Percentiles rank a stretch among this genome's conserved stretches.
Evolutionary conservation across 768 basidiomycete species (phyloP).

Genomic region (Cyathus striatus): DNA sequence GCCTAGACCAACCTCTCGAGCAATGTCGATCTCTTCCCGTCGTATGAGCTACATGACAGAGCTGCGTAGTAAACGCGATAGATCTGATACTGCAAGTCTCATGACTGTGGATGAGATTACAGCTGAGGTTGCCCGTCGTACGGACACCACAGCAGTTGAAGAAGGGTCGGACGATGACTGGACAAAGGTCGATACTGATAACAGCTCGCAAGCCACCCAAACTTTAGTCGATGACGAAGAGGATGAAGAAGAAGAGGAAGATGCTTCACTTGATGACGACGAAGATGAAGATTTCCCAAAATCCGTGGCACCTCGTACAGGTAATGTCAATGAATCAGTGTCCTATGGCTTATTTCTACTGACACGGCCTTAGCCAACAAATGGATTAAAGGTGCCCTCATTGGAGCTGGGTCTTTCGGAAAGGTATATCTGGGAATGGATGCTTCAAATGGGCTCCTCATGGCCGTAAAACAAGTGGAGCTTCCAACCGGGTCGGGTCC

Average conservation of each 20-base stretch:
- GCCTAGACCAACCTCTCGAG: conserved; percentile 33
- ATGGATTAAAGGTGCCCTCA: conserved; percentile 96
- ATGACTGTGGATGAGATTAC: conserved; percentile 98
- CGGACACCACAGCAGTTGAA: conserved; percentile 43
- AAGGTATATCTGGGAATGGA: conserved; percentile 97
- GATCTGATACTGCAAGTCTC: conserved; percentile 84
- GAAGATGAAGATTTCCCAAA: conserved; percentile 43
- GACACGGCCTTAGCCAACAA: conserved; percentile 77
- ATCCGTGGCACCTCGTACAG: conserved; percentile 46
- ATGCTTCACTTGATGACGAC: conserved; percentile 39
- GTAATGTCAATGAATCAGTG: no score
- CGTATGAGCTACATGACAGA: conserved; percentile 82
- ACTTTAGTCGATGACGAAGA: conserved; percentile 26
- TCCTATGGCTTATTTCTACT: no score
- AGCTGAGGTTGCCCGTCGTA: conserved; percentile 80
- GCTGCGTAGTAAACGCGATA: conserved; percentile 74
- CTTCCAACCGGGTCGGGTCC: conserved; percentile 77
- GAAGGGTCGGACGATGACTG: conserved; percentile 53
- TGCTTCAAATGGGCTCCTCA: conserved; percentile 80
- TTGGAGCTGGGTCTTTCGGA: conserved; percentile 92
- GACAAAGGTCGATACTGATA: conserved; percentile 61
- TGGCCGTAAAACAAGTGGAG: conserved; percentile 98
- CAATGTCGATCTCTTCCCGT: conserved; percentile 48
- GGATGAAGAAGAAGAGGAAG: conserved; percentile 34
- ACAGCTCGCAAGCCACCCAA: conserved; percentile 26